A percentile compares a stretch with the other conserved stretches of the same genome.
Evolutionary conservation across 176 grass and related monocot species (phyloP).

Genomic region (Oryza rufipogon): DNA sequence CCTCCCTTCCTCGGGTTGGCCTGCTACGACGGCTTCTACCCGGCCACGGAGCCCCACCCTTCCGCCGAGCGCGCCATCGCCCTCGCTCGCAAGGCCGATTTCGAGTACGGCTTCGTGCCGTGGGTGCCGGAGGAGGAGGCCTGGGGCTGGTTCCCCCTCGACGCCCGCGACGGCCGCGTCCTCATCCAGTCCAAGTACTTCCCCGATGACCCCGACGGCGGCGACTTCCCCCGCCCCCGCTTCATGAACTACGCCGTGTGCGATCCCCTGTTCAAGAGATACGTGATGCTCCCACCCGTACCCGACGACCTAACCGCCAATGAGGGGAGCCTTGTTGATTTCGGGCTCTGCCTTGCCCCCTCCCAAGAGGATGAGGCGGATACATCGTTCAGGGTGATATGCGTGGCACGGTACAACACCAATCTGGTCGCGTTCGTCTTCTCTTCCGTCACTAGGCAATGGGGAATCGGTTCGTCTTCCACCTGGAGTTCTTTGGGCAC

Average conservation of each 20-base stretch:
- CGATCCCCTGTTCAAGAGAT: neutral
- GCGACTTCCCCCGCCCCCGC: neutral
- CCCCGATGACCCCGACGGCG: neutral
- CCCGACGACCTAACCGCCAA: neutral
- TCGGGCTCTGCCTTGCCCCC: neutral
- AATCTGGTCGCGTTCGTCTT: neutral
- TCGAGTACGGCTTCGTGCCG: neutral
- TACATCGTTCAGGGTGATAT: neutral
- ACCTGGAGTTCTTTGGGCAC: constrained; percentile 32
- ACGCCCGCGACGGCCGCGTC: neutral
- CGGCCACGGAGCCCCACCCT: neutral
- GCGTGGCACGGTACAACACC: neutral
- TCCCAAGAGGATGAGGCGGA: neutral
- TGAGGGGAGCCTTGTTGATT: neutral
- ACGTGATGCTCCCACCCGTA: neutral
- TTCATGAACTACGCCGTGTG: neutral
- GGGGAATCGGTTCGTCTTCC: neutral
- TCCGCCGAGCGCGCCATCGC: neutral
- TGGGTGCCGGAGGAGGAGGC: neutral
- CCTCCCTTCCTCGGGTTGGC: neutral
- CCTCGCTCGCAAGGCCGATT: neutral
- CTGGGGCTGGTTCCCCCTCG: neutral
- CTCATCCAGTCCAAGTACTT: neutral
- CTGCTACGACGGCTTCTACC: neutral
- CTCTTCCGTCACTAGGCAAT: neutral